phyloP scores from a whole-genome alignment of 768 basidiomycete genomes.

The Amanita rubescens region DNA sequence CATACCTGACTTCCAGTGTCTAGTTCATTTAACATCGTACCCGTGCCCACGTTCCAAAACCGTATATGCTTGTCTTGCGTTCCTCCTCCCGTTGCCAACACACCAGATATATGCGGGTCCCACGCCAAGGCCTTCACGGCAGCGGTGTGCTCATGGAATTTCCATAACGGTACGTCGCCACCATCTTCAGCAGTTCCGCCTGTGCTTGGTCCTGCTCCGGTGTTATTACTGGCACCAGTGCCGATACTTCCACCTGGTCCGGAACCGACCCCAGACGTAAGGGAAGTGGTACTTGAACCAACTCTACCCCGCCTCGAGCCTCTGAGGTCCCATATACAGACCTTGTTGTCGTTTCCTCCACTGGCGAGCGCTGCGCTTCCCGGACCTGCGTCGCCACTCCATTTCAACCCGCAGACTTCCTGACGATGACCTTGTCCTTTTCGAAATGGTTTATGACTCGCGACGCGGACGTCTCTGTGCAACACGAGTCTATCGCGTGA shows the following conservation, averaged over 20 bases:
- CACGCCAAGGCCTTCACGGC: slow-evolving; percentile 98
- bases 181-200: slow-evolving; percentile 20
- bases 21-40: slow-evolving; percentile 75
- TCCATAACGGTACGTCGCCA: slow-evolving; percentile 72
- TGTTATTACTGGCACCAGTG: background rate
- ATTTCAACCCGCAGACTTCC: slow-evolving; percentile 93
- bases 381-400: slow-evolving; percentile 54
- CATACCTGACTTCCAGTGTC: slow-evolving; percentile 95
- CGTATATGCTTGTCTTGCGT: slow-evolving; percentile 98
- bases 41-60: slow-evolving; percentile 93
- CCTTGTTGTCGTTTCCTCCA: slow-evolving; percentile 98
- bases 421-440: slow-evolving; percentile 74
- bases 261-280: slow-evolving; percentile 4
- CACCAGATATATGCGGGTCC: slow-evolving; percentile 90
- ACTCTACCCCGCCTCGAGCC: slow-evolving; percentile 44
- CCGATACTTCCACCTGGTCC: slow-evolving; percentile 11
- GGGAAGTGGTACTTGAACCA: slow-evolving; percentile 10
- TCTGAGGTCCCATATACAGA: slow-evolving; percentile 92
- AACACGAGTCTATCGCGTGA: slow-evolving; percentile 87
- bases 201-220: background rate
- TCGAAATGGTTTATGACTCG: slow-evolving; percentile 56
- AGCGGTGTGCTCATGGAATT: slow-evolving; percentile 94
- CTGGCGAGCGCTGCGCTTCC: slow-evolving; percentile 64
- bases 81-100: slow-evolving; percentile 92
- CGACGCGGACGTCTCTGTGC: slow-evolving; percentile 86